phyloP scores from a whole-genome alignment of 1,284 basidiomycete genomes.

The Cerioporus squamosus region DNA sequence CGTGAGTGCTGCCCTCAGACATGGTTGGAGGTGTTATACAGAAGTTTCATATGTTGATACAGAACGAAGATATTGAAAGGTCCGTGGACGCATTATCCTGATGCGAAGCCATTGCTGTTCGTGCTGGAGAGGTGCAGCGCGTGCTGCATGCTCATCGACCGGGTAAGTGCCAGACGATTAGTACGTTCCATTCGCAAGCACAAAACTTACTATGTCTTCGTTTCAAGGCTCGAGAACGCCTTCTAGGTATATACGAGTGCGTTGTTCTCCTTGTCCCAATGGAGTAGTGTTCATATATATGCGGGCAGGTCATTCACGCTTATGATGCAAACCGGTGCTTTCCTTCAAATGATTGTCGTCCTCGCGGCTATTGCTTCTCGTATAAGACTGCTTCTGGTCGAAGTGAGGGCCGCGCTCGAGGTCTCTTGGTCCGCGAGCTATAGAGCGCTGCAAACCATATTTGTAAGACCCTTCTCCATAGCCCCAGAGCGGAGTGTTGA shows the following conservation, averaged over 20 bases:
- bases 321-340: conserved; percentile 72
- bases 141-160: conserved; percentile 44
- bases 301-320: conserved; percentile 58
- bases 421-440: conserved; percentile 33
- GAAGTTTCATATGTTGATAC: neutral
- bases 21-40: neutral
- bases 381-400: conserved; percentile 49
- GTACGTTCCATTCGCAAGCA: neutral
- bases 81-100: conserved; percentile 64
- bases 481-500: neutral
- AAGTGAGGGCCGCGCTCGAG: conserved; percentile 45
- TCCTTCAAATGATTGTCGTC: conserved; percentile 65
- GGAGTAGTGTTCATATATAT: conserved; percentile 8
- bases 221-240: conserved; percentile 53
- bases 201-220: conserved; percentile 1
- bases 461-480: conserved; percentile 25
- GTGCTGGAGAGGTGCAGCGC: conserved; percentile 41
- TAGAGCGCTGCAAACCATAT: conserved; percentile 31
- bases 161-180: conserved; percentile 40
- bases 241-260: conserved; percentile 54
- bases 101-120: conserved; percentile 37
- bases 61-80: conserved; percentile 57
- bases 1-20: conserved; percentile 41
- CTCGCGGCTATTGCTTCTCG: conserved; percentile 66
- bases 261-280: conserved; percentile 21